phyloP scores from a whole-genome alignment of 495 filamentous ascomycete genomes.

The Hyaloscypha variabilis region DNA sequence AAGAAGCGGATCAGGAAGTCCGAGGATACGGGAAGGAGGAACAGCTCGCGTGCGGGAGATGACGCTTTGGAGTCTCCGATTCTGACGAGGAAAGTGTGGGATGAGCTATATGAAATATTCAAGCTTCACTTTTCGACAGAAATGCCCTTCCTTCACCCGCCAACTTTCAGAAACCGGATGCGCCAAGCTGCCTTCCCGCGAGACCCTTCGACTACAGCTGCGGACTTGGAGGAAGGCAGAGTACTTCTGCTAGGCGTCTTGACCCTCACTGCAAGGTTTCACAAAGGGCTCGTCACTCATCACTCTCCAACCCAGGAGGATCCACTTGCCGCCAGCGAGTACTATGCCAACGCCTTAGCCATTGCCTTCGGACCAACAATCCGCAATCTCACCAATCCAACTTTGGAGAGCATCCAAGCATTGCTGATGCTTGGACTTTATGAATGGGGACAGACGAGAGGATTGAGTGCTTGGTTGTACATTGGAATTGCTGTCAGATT shows the following conservation, averaged over 20 bases:
- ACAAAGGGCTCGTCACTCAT: slow-evolving; percentile 68
- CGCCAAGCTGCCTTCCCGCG: slow-evolving; percentile 36
- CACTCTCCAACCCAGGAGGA: slow-evolving; percentile 54
- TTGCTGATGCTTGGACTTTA: slow-evolving; percentile 82
- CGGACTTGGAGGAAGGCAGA: slow-evolving; percentile 45
- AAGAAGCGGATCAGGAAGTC: slow-evolving; percentile 57
- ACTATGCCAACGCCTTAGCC: slow-evolving; percentile 73
- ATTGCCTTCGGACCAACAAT: slow-evolving; percentile 59
- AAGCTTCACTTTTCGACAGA: slow-evolving; percentile 82
- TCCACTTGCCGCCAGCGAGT: slow-evolving; percentile 72
- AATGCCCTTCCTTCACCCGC: slow-evolving; percentile 80
- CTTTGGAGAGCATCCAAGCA: slow-evolving; percentile 73
- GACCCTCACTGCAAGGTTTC: slow-evolving; percentile 78
- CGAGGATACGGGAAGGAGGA: slow-evolving; percentile 46
- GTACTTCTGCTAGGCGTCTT: slow-evolving; percentile 77
- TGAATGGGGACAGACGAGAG: slow-evolving; percentile 79
- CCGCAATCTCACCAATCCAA: slow-evolving; percentile 53
- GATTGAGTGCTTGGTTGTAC: slow-evolving; percentile 76
- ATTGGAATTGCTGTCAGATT: slow-evolving; percentile 77
- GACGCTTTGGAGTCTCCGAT: slow-evolving; percentile 54
- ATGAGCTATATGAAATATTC: slow-evolving; percentile 76
- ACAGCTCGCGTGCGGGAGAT: slow-evolving; percentile 41
- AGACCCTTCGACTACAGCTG: slow-evolving; percentile 28
- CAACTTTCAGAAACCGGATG: slow-evolving; percentile 66
- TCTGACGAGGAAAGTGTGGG: slow-evolving; percentile 70